These are phyloP conservation scores for Yarrowia keelungensis DNA, from an alignment of 805 yeast genomes.

Conservation along the genomic window DNA sequence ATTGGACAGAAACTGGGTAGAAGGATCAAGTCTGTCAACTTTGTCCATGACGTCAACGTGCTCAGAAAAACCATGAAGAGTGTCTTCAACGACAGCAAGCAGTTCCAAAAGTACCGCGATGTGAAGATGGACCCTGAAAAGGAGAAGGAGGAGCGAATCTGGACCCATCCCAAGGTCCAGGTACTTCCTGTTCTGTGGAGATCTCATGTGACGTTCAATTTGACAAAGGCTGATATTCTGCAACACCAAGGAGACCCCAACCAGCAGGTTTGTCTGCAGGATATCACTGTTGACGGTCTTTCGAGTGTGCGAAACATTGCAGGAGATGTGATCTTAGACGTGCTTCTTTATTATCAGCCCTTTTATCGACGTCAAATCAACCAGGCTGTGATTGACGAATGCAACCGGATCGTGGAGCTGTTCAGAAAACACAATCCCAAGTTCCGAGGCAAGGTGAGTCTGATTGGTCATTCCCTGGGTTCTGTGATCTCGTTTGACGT, in stretches of 20 bases:
- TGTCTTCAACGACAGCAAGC: conserved; percentile 31
- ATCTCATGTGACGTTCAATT: conserved; percentile 55
- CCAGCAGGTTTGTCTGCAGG: conserved; percentile 55
- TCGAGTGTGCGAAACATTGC: conserved; percentile 72
- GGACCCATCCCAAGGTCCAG: conserved; percentile 53
- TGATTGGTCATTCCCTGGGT: conserved; percentile 92
- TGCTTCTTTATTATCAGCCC: conserved; percentile 76
- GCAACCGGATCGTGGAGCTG: conserved; percentile 66
- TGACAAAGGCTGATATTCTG: conserved; percentile 39
- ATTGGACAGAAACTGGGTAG: conserved; percentile 89
- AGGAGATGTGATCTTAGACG: conserved; percentile 87
- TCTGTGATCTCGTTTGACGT: conserved; percentile 84
- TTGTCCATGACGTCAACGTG: conserved; percentile 80
- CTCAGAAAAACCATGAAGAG: conserved; percentile 50
- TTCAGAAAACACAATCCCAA: conserved; percentile 62
- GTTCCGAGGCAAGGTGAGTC: conserved; percentile 73
- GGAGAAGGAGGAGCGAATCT: not conserved
- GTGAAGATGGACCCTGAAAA: conserved; percentile 2
- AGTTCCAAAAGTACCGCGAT: conserved; percentile 11
- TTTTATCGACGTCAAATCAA: conserved; percentile 67
- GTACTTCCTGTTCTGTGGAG: conserved; percentile 94
- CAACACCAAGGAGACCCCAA: conserved; percentile 40
- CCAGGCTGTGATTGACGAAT: conserved; percentile 63
- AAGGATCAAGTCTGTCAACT: conserved; percentile 79
- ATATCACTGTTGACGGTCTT: conserved; percentile 77